Percentiles rank a stretch among this genome's conserved stretches.
Evolutionary conservation across 371 early-diverging fungal species (phyloP).

Genomic region (Mortierella sp.): DNA sequence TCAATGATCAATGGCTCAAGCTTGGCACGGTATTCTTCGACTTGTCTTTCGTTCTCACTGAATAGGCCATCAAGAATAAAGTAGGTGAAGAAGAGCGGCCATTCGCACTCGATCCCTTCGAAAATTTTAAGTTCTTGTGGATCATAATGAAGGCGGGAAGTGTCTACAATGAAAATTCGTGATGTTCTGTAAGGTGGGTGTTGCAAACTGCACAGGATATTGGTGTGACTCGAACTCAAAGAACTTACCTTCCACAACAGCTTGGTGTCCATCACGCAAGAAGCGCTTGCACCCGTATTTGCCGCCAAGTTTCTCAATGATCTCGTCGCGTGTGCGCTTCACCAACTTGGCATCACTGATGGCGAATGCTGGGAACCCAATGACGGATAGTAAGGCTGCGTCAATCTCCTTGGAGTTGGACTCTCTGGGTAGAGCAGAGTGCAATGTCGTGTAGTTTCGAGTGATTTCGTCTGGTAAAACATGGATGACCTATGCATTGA

Average conservation of each 20-base stretch:
- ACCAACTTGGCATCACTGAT: constrained; percentile 76
- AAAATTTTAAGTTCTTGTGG: constrained; percentile 88
- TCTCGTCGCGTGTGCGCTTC: constrained; percentile 75
- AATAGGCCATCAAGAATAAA: constrained; percentile 87
- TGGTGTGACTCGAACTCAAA: neutral
- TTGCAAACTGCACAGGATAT: neutral
- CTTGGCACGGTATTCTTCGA: constrained; percentile 74
- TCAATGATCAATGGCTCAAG: constrained; percentile 79
- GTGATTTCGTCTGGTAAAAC: constrained; percentile 89
- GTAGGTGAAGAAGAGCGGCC: constrained; percentile 94
- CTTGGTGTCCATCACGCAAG: constrained; percentile 91
- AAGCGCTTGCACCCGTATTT: constrained; percentile 90
- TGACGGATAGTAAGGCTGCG: constrained; percentile 85
- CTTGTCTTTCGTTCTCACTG: constrained; percentile 72
- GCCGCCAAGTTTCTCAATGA: constrained; percentile 86
- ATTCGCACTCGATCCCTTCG: constrained; percentile 89
- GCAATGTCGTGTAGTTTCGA: constrained; percentile 83
- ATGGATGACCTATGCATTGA: constrained; percentile 71
- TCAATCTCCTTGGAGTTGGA: constrained; percentile 92
- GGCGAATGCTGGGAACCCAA: constrained; percentile 93
- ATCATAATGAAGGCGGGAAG: constrained; percentile 82
- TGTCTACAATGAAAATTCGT: constrained; percentile 57
- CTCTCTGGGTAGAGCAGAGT: constrained; percentile 88
- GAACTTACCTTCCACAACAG: constrained; percentile 70
- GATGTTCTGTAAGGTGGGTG: neutral